Percentiles rank a stretch among this genome's conserved stretches.
Conservation (phyloP, 805 yeast genomes). For the Candida endomychidarum region DNA sequence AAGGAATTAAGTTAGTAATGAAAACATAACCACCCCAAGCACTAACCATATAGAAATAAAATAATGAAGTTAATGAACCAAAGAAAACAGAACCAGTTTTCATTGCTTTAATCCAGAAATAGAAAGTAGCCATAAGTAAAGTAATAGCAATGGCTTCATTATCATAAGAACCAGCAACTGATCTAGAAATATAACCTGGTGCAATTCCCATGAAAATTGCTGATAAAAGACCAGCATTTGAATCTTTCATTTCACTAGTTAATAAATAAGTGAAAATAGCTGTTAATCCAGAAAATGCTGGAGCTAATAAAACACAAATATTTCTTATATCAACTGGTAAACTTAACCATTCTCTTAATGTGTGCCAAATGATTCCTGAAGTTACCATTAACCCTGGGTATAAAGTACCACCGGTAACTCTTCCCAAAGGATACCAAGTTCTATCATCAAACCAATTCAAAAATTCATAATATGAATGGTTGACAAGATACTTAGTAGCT, state of each 20-base stretch:
- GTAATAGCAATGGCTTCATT: conserved; percentile 99
- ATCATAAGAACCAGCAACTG: conserved; percentile 98
- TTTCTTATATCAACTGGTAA: conserved; percentile 93
- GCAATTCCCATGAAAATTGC: conserved; percentile 97
- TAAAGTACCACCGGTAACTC: conserved; percentile 98
- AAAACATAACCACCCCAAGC: conserved; percentile 99
- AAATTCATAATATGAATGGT: conserved; percentile 83
- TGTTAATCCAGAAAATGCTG: conserved; percentile 91
- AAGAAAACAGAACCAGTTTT: conserved; percentile 86
- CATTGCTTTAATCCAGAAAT: conserved; percentile 91
- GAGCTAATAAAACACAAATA: conserved; percentile 93
- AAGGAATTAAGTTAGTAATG: conserved; percentile 94
- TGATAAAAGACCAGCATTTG: conserved; percentile 85
- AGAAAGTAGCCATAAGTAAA: conserved; percentile 90
- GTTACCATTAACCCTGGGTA: conserved; percentile 99
- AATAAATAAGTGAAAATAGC: conserved; percentile 86
- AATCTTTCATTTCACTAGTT: conserved; percentile 86
- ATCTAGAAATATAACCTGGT: conserved; percentile 96
- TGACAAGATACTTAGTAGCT: conserved; percentile 89
- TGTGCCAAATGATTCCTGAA: conserved; percentile 83
- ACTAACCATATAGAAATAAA: conserved; percentile 97
- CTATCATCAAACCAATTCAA: conserved; percentile 98
- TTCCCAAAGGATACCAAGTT: conserved; percentile 98
- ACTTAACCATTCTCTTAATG: conserved; percentile 58
- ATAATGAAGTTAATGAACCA: conserved; percentile 80